A percentile compares a stretch with the other conserved stretches of the same genome.
Conservation (phyloP, 148 eudicot species). For the Arbutus unedo region DNA sequence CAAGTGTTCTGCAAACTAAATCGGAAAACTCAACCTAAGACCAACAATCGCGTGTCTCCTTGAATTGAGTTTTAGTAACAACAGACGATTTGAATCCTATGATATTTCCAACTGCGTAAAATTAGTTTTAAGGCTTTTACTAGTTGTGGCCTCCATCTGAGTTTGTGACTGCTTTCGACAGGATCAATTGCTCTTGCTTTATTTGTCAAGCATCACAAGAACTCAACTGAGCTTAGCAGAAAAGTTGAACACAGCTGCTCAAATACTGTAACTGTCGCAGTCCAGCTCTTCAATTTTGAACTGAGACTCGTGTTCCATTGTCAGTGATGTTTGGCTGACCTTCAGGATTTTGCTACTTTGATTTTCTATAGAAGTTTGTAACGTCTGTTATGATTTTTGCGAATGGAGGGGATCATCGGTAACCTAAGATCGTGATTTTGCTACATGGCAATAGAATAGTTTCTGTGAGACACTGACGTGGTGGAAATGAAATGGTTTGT, state of each 20-base stretch:
- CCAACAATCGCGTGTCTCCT: background rate
- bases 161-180: conserved; percentile 21
- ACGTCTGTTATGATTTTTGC: background rate
- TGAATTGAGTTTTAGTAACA: background rate
- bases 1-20: background rate
- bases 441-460: too few species aligned
- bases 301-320: background rate
- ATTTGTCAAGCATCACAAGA: conserved; percentile 93
- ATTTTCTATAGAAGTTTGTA: background rate
- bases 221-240: conserved; percentile 87
- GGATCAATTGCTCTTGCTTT: conserved; percentile 84
- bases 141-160: background rate
- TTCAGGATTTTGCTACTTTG: background rate
- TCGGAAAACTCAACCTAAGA: background rate
- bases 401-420: background rate
- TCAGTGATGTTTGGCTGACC: background rate
- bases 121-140: background rate
- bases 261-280: conserved; percentile 53
- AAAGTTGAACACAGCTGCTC: conserved; percentile 95
- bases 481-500: too few species aligned
- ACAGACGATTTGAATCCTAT: background rate
- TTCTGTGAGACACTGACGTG: too few species aligned
- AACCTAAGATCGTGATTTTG: background rate
- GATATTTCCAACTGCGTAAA: background rate
- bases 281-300: background rate